Evolutionary conservation across 371 early-diverging fungal species (phyloP), one percentile per base, ranked within the genome.

Genomic region (Chytridium lagenaria): DNA sequence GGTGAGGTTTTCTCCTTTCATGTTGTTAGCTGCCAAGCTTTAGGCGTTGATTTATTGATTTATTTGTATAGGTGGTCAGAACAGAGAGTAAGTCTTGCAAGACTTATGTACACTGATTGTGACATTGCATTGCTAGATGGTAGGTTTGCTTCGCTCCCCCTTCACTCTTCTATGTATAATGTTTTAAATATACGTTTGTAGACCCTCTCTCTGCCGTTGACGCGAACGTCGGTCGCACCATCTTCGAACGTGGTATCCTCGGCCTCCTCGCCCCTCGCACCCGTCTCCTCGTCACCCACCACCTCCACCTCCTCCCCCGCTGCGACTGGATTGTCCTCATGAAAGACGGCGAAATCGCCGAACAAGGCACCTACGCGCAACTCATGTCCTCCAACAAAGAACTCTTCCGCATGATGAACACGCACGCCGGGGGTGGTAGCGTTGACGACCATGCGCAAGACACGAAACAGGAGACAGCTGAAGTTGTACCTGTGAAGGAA

Each of bases 261-360:
- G 73, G 69, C n/a, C 63, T 70, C 10, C 67, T 82, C 34, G 65
- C 44, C 7, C 76, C 49, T 10, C 78, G 79, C 66, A 87, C 87
- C 7, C 74, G 81, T 23, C 38, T 87, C 30, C 72, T 87, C 26
- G 85, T 86, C 19, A 84, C 86, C n/a, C 79, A 84, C 72, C 83
- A 82, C 51, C 69, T 85, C 10, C 85, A 92, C 66, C 90, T 92
- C 63, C 76, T 96, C 36, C 87, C 89, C 19, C 84, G 86, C 59
- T 80, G 77, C 19, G 88, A 91, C 71, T 81, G 78, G 39, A 79
- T 92, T 26, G 74, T 89, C 22, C 72, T 88, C 37, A 74, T 91
- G 72, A 79, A 85, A 38, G 80, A 81, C 69, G 91, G 91, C 3
- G 70, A 74, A 49, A 83, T 91, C 67, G 83, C 80, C 44, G 90